Evolutionary conservation across 139 green algal species (phyloP), one percentile per base, ranked within the genome.

Genomic region (Chlorella sorokiniana): DNA sequence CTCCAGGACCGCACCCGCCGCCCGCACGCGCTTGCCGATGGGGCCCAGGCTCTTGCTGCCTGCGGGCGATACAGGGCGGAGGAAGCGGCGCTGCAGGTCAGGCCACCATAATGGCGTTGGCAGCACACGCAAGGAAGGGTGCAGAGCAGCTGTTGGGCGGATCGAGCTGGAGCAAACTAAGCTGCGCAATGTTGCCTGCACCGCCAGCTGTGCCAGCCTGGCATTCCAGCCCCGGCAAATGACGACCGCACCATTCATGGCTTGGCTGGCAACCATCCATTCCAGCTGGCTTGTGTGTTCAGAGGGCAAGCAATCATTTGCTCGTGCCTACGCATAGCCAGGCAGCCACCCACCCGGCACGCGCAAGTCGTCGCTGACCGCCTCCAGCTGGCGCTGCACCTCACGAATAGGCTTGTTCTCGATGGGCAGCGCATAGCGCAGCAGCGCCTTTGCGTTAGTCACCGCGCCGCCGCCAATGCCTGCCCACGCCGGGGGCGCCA

Each of bases 341-440:
- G 31, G n/a, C 10, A 11, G 22, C 40, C 69, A 62, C 69, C 51
- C 48, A 78, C 73, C 73, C 3, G 75, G 75, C 40, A 81, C 87
- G 67, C 93, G 92, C 73, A 99, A 91, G 10, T 91, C 87, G 37
- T 97, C 94, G n/a, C 81, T 92, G 84, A 99, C 97, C 35, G 77
- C 56, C 85, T 99, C 97, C 67, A 99, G 89, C 0, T 91, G 86
- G 44, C 92, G 90, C 92, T 99, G 95, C 5, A 98, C 85, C 80
- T 92, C 61, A 5, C 95, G 86, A 42, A 98, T 97, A 16, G 90
- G 86, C 87, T 98, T 97, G 88, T 97, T 97, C 52, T 96, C 68
- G 69, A 99, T 96, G 1, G 97, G 97, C 45, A 99, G 90, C 3
- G 97, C 94, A 78, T 98, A 93, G 4, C 97, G 91, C 86, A 99